These are phyloP conservation scores for Plenodomus lindquistii DNA, from an alignment of 2,329 filamentous ascomycete species.

Conservation along the genomic window DNA sequence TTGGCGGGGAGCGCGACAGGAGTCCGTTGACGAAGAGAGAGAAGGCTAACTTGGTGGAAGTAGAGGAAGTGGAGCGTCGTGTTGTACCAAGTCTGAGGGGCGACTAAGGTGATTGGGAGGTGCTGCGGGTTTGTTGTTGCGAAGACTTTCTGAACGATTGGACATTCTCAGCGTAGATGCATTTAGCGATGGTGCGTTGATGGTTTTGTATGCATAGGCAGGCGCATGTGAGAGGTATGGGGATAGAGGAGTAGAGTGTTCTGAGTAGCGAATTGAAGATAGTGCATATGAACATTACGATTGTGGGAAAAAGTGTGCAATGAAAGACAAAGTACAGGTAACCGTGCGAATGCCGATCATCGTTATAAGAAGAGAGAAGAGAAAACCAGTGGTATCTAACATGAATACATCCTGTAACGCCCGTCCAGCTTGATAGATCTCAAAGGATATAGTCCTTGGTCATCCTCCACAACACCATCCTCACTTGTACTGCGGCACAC, in stretches of 20 bases:
- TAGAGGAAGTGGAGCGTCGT: not conserved
- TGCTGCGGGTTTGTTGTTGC: not conserved
- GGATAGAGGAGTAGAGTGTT: not conserved
- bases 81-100: not conserved
- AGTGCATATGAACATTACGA: not conserved
- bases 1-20: conserved; percentile 19
- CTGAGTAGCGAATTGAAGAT: not conserved
- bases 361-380: not conserved
- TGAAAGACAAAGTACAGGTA: no score
- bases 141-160: not conserved
- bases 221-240: not conserved
- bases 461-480: not conserved
- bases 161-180: not conserved
- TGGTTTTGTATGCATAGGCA: not conserved
- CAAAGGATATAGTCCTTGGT: not conserved
- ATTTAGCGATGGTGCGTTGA: not conserved
- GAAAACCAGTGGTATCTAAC: conserved; percentile 17
- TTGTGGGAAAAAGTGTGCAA: not conserved
- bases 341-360: not conserved
- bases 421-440: not conserved
- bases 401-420: conserved; percentile 7
- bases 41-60: conserved; percentile 8
- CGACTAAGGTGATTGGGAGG: not conserved
- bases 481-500: conserved; percentile 31
- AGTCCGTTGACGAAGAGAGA: conserved; percentile 33